These are phyloP conservation scores for Xylariales sp. DNA, from an alignment of 2,329 filamentous ascomycete species.

Conservation along the genomic window DNA sequence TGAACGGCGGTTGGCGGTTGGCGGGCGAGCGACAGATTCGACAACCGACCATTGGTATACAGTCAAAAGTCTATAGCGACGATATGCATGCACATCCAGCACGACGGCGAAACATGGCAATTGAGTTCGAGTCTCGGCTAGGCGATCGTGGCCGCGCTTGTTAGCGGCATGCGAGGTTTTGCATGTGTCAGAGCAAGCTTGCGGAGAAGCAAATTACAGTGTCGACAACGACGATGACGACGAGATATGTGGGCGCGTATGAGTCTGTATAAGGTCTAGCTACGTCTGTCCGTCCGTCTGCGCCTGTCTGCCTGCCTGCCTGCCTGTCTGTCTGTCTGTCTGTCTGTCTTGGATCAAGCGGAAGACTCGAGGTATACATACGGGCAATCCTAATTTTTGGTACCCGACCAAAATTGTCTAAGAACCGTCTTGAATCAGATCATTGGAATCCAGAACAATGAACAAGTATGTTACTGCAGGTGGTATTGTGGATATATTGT, in stretches of 20 bases:
- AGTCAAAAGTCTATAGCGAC: conserved; percentile 5
- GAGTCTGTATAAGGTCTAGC: too few species aligned
- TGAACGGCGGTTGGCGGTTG: neutral
- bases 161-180: conserved; percentile 16
- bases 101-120: conserved; percentile 15
- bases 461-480: neutral
- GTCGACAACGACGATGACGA: conserved; percentile 1
- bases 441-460: conserved; percentile 9
- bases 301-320: too few species aligned
- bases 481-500: neutral
- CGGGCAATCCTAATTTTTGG: neutral
- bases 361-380: too few species aligned
- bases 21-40: conserved; percentile 5
- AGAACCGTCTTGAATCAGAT: neutral
- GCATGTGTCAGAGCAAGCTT: neutral
- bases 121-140: conserved; percentile 3
- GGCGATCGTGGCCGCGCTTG: conserved; percentile 16
- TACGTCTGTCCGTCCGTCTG: neutral
- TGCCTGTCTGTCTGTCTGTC: too few species aligned
- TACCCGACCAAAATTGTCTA: neutral
- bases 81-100: neutral
- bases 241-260: neutral
- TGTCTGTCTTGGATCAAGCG: too few species aligned
- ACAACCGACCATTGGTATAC: conserved; percentile 9
- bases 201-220: neutral